phyloP scores from a whole-genome alignment of 2,329 filamentous ascomycete genomes.

The Neocucurbitaria cava region DNA sequence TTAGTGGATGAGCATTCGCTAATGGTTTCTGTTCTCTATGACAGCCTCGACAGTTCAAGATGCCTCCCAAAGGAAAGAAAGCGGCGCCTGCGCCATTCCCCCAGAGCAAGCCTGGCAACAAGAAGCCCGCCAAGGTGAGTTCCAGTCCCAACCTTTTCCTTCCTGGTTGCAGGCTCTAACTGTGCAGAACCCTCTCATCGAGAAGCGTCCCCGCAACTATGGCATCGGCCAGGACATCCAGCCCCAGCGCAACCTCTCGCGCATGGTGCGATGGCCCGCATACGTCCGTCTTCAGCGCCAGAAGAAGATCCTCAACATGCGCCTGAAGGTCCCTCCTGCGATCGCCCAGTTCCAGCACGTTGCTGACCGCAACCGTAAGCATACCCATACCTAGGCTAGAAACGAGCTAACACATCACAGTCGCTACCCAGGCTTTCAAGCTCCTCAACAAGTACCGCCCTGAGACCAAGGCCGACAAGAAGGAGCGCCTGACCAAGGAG shows the following conservation, averaged over 20 bases:
- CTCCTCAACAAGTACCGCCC: constrained; percentile 99
- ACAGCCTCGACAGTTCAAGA: constrained; percentile 76
- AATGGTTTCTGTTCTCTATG: constrained; percentile 99
- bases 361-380: constrained; percentile 60
- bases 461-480: constrained; percentile 99
- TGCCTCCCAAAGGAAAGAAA: constrained; percentile 92
- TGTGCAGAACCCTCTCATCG: constrained; percentile 92
- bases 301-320: constrained; percentile 96
- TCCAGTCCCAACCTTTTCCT: not conserved
- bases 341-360: constrained; percentile 98
- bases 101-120: constrained; percentile 77
- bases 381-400: constrained; percentile 64
- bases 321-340: constrained; percentile 96
- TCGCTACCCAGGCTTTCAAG: constrained; percentile 97
- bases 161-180: constrained; percentile 27
- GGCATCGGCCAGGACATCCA: constrained; percentile 96
- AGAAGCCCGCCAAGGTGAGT: constrained; percentile 97
- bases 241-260: constrained; percentile 72
- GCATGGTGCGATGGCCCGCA: constrained; percentile 94
- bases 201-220: constrained; percentile 97
- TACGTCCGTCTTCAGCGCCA: constrained; percentile 98
- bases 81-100: constrained; percentile 82
- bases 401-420: constrained; percentile 52
- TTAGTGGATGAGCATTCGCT: constrained; percentile 81
- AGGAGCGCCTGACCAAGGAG: constrained; percentile 98